Conservation (phyloP, 352 stramenopile genomes). For the Halophytophthora polymorphica region DNA sequence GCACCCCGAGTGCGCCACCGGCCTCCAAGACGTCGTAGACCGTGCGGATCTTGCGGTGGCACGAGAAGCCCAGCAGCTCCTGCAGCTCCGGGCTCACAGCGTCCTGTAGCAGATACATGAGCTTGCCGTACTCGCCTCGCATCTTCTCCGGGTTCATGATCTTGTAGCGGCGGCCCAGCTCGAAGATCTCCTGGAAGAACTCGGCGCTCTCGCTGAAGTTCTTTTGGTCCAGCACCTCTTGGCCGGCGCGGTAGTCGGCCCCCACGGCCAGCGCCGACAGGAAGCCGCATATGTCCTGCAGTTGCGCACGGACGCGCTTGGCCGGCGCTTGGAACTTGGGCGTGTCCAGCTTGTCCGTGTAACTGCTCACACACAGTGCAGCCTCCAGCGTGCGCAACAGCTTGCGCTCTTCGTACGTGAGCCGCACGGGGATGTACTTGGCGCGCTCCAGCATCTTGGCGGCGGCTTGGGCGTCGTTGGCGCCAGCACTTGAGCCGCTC, state of each 20-base stretch:
- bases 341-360: conserved; percentile 92
- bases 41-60: conserved; percentile 80
- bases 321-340: conserved; percentile 53
- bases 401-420: conserved; percentile 94
- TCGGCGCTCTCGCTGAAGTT: conserved; percentile 86
- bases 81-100: conserved; percentile 80
- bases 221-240: conserved; percentile 85
- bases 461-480: conserved; percentile 13
- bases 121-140: conserved; percentile 95
- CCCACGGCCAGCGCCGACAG: conserved; percentile 90
- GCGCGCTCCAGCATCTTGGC: conserved; percentile 84
- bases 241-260: conserved; percentile 86
- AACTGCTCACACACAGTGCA: conserved; percentile 90
- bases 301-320: conserved; percentile 84
- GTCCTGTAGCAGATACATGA: conserved; percentile 94
- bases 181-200: conserved; percentile 92
- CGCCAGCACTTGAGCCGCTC: conserved; percentile 7
- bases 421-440: conserved; percentile 95
- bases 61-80: conserved; percentile 85
- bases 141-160: conserved; percentile 99
- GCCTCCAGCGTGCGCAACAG: conserved; percentile 93
- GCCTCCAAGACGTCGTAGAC: conserved; percentile 89
- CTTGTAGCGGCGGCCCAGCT: conserved; percentile 95
- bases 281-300: conserved; percentile 91
- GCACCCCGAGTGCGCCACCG: conserved; percentile 61